These are phyloP conservation scores for Linum usitatissimum DNA, from an alignment of 345 rosid genomes.

Conservation along the genomic window DNA sequence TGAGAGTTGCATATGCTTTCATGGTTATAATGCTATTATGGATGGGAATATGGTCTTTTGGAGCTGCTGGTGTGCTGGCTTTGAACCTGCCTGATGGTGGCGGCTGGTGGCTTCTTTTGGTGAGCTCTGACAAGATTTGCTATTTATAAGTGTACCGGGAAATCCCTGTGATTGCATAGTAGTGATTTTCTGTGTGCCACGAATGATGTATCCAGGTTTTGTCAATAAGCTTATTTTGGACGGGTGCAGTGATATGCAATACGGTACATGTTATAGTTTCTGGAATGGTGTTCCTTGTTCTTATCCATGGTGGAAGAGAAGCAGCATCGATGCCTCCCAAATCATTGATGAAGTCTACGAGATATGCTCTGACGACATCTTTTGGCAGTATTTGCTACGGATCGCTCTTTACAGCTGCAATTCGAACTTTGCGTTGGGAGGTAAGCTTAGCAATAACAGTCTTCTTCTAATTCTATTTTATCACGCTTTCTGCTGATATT, in stretches of 20 bases:
- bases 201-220: slow-evolving; percentile 49
- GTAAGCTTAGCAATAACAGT: slow-evolving; percentile 25
- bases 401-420: slow-evolving; percentile 92
- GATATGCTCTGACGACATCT: slow-evolving; percentile 83
- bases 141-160: slow-evolving; percentile 14
- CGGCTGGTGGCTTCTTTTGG: slow-evolving; percentile 98
- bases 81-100: slow-evolving; percentile 54
- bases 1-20: slow-evolving; percentile 64
- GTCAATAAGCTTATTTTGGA: slow-evolving; percentile 92
- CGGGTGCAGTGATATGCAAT: slow-evolving; percentile 90
- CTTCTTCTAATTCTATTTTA: background rate
- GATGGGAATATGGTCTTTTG: slow-evolving; percentile 90
- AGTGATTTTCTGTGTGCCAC: slow-evolving; percentile 15
- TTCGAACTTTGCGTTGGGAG: slow-evolving; percentile 95
- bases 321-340: slow-evolving; percentile 71
- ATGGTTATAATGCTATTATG: slow-evolving; percentile 69
- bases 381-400: slow-evolving; percentile 97
- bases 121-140: slow-evolving; percentile 96
- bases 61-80: slow-evolving; percentile 88
- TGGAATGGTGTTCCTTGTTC: slow-evolving; percentile 87
- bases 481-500: too few relatives aligned
- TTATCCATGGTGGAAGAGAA: slow-evolving; percentile 67
- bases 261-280: slow-evolving; percentile 94
- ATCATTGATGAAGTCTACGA: slow-evolving; percentile 49
- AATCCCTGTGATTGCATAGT: slow-evolving; percentile 4